Evolutionary conservation across 306 rosid species (phyloP).

Genomic region (Castanospermum australe): DNA sequence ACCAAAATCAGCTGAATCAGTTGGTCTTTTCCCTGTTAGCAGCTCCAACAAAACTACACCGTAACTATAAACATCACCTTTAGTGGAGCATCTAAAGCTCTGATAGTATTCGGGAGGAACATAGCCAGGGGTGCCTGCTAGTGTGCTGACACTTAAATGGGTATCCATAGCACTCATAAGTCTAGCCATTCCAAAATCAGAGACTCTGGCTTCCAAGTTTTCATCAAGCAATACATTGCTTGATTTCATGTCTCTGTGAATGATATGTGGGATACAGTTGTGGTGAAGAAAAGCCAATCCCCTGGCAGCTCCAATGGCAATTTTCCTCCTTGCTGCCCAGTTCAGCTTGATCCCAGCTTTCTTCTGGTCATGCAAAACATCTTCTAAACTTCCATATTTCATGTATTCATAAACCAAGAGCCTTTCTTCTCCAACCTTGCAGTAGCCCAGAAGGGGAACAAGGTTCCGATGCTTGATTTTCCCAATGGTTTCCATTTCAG

Average conservation of each 20-base stretch:
- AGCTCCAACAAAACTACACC: constrained; percentile 94
- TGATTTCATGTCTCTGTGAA: constrained; percentile 97
- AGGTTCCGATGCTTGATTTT: constrained; percentile 94
- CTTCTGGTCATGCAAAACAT: constrained; percentile 79
- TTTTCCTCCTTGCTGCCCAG: constrained; percentile 81
- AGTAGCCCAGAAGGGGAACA: constrained; percentile 91
- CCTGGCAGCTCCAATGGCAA: constrained; percentile 91
- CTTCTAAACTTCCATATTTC: constrained; percentile 92
- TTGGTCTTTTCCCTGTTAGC: constrained; percentile 83
- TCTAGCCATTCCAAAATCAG: constrained; percentile 99
- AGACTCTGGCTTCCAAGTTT: constrained; percentile 87
- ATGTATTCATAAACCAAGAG: constrained; percentile 91
- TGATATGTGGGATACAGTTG: constrained; percentile 87
- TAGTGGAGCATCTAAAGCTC: constrained; percentile 88
- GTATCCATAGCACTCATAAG: constrained; percentile 97
- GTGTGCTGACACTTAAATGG: constrained; percentile 93
- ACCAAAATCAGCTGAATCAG: constrained; percentile 89
- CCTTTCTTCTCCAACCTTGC: constrained; percentile 93
- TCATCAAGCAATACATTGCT: constrained; percentile 93
- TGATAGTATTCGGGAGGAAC: constrained; percentile 98
- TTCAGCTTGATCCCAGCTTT: constrained; percentile 72
- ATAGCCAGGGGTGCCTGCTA: constrained; percentile 96
- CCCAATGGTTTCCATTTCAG: constrained; percentile 99
- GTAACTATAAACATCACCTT: constrained; percentile 92
- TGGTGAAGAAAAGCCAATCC: constrained; percentile 97